Evolutionary conservation across 108 stramenopile genomes (phyloP), one percentile per base, ranked within the genome.

Genomic region (Conticribra guillardii): DNA sequence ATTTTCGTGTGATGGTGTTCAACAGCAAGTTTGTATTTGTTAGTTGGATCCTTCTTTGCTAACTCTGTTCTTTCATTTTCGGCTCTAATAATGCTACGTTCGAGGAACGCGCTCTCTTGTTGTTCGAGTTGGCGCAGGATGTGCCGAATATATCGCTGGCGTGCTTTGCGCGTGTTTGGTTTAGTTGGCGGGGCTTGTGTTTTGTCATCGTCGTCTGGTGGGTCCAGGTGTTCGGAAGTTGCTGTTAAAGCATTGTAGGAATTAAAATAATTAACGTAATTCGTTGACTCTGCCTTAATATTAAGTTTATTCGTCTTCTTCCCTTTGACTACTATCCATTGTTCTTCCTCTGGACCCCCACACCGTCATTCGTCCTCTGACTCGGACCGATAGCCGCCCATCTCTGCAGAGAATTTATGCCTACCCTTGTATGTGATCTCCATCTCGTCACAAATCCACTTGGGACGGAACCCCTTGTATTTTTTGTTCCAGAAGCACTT

Each of bases 361-460:
- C 54, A 55, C 54, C 54, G 17, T 55, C 54, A 55, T 55, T 55
- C 54, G 21, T 55, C 54, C 3, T 55, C 54, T 4, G 26, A 55
- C 11, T 55, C 54, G 4, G 54, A 55, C 4, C 11, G 54, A 55
- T 55, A 55, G 9, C 21, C 54, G 4, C 54, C 54, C 54, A 55
- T 55, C 3, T 55, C 54, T 28, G 54, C 21, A 3, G 26, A 55
- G 16, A 55, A 55, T 27, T 55, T 55, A 28, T 55, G 54, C 4
- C 54, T 23, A 15, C 54, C 54, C 17, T 55, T 55, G 54, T 55
- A 55, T 27, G 4, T 23, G 16, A 55, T 55, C 4, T 55, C 54
- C 54, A 55, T 55, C 26, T 55, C 26, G 54, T 55, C 54, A 27
- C 54, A 55, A 19, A 55, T 55, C 54, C 54, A 55, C 26, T 55